Base-by-base conservation (phyloP, 208 protist species). In the Herpetomonas tarakana region DNA sequence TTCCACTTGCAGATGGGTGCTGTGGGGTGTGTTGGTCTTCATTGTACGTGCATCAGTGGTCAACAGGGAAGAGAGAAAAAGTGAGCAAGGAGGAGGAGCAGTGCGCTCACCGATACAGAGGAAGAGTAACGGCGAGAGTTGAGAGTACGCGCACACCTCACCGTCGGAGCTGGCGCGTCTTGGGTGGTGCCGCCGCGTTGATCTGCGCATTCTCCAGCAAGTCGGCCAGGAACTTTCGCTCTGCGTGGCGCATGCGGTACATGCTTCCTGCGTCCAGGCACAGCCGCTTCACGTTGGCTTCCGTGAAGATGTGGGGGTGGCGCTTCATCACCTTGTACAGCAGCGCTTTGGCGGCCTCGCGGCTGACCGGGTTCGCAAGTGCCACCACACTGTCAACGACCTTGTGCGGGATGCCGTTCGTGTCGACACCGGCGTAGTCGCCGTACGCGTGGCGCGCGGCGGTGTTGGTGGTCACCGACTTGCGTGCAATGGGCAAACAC, bases 221-320 rank as follows among this genome's bases (percentile, higher is more conserved):
- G 45, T 87, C 80, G 2, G 79, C 80, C 19, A 96, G 72, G 49
- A 93, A 96, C 44, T 89, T 88, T n/a, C 89, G 75, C 70, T 96
- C 86, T 24, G 59, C 75, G 52, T 86, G 75, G 19, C 81, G 76
- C 84, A 96, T 82, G 25, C 78, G 81, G 72, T 83, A 91, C n/a
- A 71, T 79, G 19, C 63, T 58, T 27, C 68, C 63, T 0, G 68
- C 70, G 0, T 86, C 77, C 38, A 91, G 72, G 54, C 76, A 77
- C 27, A 92, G 59, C n/a, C 62, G 57, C 44, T 78, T 76, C 50
- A 88, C 73, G 39, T 58, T 21, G 22, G 80, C 74, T 12, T 87
- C 76, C 7, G 84, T 30, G 62, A 96, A 96, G 16, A 83, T 18
- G 9, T 81, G 65, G 19, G 86, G 84, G 45, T 82, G 63, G 29